phyloP scores from a whole-genome alignment of 805 yeast genomes.

The Huiozyma sinensis region DNA sequence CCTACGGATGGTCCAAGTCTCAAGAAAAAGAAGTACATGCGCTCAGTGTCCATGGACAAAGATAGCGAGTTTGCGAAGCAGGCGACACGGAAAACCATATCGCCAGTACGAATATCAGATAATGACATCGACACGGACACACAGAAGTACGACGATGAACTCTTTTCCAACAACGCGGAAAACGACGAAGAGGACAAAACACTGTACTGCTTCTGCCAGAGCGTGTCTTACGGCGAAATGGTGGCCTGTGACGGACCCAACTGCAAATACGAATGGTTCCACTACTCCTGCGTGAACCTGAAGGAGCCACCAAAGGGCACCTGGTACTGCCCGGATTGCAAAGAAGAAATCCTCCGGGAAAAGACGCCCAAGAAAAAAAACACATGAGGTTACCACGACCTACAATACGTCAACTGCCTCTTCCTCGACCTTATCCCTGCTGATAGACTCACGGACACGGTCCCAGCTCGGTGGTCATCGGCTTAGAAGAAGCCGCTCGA shows the following conservation, averaged over 20 bases:
- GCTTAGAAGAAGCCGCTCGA: no score
- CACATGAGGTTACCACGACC: no score
- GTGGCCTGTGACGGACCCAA: constrained; percentile 89
- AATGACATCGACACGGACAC: not conserved
- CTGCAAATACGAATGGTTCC: constrained; percentile 92
- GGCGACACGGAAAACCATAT: not conserved
- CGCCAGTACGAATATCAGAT: not conserved
- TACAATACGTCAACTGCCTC: no score
- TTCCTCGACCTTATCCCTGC: no score
- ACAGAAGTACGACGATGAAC: constrained; percentile 17
- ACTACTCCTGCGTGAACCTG: constrained; percentile 87
- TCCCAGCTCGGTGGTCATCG: no score
- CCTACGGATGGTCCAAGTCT: constrained; percentile 2
- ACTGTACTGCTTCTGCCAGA: constrained; percentile 83
- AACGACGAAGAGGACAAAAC: constrained; percentile 53
- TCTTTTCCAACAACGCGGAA: constrained; percentile 25
- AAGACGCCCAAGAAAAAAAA: constrained; percentile 20
- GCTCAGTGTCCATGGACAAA: constrained; percentile 5
- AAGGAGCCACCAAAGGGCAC: constrained; percentile 82
- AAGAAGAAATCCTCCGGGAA: constrained; percentile 28
- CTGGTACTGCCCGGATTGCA: constrained; percentile 91
- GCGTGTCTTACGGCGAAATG: constrained; percentile 92
- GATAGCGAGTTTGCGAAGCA: constrained; percentile 1
- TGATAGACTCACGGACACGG: no score
- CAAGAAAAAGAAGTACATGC: constrained; percentile 17